A percentile compares a stretch with the other conserved stretches of the same genome.
phyloP scores from a whole-genome alignment of 805 yeast species.

The Suhomyces sp. region DNA sequence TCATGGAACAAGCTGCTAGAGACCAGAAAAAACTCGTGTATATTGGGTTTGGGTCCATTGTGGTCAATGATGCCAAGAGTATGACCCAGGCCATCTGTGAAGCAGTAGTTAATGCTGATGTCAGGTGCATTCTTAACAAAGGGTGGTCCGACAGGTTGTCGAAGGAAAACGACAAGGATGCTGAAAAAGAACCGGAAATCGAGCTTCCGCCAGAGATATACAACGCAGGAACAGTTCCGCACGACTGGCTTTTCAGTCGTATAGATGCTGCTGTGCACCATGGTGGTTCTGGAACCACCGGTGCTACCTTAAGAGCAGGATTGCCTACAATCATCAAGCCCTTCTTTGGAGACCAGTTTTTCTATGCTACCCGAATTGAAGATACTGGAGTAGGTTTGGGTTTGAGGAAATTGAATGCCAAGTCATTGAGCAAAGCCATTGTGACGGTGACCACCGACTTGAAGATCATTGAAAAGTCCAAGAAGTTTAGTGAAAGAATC shows the following conservation, averaged over 20 bases:
- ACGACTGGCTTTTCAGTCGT: slow-evolving; percentile 89
- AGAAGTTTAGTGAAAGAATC: slow-evolving; percentile 58
- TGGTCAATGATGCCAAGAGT: slow-evolving; percentile 76
- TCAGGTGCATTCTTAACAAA: slow-evolving; percentile 81
- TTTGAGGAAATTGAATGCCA: slow-evolving; percentile 63
- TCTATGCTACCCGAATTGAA: slow-evolving; percentile 82
- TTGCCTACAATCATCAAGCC: slow-evolving; percentile 90
- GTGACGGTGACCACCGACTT: slow-evolving; percentile 63
- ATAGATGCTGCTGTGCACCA: slow-evolving; percentile 95
- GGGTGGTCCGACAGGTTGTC: slow-evolving; percentile 88
- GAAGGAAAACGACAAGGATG: slow-evolving; percentile 20
- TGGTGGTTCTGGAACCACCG: slow-evolving; percentile 97
- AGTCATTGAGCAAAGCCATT: slow-evolving; percentile 64
- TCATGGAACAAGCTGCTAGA: slow-evolving; percentile 58
- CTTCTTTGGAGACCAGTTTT: slow-evolving; percentile 94
- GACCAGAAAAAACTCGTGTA: slow-evolving; percentile 74
- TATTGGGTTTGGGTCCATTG: slow-evolving; percentile 95
- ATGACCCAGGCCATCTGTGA: slow-evolving; percentile 75
- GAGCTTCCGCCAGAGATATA: slow-evolving; percentile 65
- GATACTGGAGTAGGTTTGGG: slow-evolving; percentile 84
- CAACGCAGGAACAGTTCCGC: slow-evolving; percentile 75
- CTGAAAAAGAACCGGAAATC: slow-evolving; percentile 27
- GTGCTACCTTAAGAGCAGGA: slow-evolving; percentile 84
- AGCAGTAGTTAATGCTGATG: slow-evolving; percentile 77
- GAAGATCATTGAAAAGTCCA: slow-evolving; percentile 67